Evolutionary conservation across 2,329 filamentous ascomycete genomes (phyloP).

Genomic region (Teratosphaeria gauchensis): DNA sequence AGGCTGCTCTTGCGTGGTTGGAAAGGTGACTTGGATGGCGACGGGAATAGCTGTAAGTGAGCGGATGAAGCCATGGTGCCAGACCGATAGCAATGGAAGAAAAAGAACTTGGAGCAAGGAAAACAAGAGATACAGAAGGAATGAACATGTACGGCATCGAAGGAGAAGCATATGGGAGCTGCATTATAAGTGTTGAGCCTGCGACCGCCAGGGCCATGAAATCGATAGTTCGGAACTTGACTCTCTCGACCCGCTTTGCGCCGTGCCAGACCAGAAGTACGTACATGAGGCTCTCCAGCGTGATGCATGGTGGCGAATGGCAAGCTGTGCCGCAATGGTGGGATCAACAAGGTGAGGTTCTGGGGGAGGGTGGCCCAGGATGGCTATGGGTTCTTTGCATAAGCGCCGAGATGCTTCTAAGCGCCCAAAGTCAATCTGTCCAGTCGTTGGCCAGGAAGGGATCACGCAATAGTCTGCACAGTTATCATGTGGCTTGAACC

Average conservation of each 20-base stretch:
- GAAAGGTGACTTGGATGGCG: constrained; percentile 3
- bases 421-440: neutral
- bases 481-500: neutral
- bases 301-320: constrained; percentile 14
- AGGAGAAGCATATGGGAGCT: neutral
- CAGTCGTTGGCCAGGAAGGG: neutral
- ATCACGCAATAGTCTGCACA: neutral
- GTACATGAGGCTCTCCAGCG: neutral
- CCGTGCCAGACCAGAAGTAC: constrained; percentile 7
- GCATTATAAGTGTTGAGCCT: neutral
- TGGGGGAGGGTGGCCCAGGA: neutral
- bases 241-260: constrained; percentile 7
- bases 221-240: constrained; percentile 1
- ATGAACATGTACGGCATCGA: neutral
- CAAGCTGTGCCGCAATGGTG: constrained; percentile 14
- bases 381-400: neutral
- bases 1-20: constrained; percentile 12
- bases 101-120: constrained; percentile 2
- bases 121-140: neutral
- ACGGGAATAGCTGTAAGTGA: constrained; percentile 14
- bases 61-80: constrained; percentile 12
- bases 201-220: neutral
- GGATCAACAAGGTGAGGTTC: neutral
- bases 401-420: neutral
- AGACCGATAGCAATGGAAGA: constrained; percentile 7